Conservation (phyloP, 1,139 yeast genomes). For the Candida dubliniensis region DNA sequence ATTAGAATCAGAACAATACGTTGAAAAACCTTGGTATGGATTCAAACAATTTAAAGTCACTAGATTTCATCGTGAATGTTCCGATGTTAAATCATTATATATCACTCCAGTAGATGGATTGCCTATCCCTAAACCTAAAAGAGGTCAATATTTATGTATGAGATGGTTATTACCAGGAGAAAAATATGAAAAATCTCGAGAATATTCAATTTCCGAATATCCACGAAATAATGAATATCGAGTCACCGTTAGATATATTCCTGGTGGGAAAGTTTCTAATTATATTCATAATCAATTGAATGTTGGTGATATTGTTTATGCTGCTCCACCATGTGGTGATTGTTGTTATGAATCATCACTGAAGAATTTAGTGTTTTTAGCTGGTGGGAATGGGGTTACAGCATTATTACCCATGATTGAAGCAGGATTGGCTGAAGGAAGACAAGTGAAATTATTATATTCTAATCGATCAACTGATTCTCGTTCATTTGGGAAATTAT, state of each 20-base stretch:
- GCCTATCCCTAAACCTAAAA: slow-evolving; percentile 33
- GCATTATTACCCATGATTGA: slow-evolving; percentile 57
- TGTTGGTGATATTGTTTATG: slow-evolving; percentile 48
- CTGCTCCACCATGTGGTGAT: slow-evolving; percentile 54
- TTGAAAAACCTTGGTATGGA: slow-evolving; percentile 51
- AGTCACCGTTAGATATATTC: slow-evolving; percentile 48
- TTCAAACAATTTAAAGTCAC: slow-evolving; percentile 53
- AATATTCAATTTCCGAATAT: slow-evolving; percentile 49
- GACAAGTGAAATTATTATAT: slow-evolving; percentile 28
- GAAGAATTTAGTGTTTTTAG: slow-evolving; percentile 45
- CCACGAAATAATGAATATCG: slow-evolving; percentile 41
- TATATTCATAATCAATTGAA: slow-evolving; percentile 48
- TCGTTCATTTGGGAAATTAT: slow-evolving; percentile 30
- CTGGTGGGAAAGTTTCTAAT: slow-evolving; percentile 52
- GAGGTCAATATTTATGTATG: slow-evolving; percentile 66
- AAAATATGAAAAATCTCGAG: slow-evolving; percentile 43
- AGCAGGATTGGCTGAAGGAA: slow-evolving; percentile 30
- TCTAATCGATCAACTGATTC: slow-evolving; percentile 26
- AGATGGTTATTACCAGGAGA: slow-evolving; percentile 36
- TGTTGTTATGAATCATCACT: slow-evolving; percentile 33
- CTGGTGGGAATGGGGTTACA: slow-evolving; percentile 72
- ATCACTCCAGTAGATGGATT: slow-evolving; percentile 48
- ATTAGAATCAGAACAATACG: slow-evolving; percentile 52
- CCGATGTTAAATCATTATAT: slow-evolving; percentile 52
- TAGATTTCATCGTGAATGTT: slow-evolving; percentile 43